phyloP scores from a whole-genome alignment of 2,329 filamentous ascomycete genomes.

The Talaromyces rugulosus region DNA sequence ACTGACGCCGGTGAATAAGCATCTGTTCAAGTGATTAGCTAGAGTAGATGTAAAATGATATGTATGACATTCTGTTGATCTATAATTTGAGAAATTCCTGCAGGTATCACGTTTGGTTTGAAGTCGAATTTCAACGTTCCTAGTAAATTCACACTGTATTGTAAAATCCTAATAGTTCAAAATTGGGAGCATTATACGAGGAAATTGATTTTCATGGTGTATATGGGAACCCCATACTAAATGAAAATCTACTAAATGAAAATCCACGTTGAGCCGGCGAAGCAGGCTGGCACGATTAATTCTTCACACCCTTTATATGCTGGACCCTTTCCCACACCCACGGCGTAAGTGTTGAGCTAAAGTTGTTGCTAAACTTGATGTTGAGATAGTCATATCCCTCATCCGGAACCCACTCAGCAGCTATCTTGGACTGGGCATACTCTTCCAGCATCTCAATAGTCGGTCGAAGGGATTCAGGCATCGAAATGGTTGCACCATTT shows the following conservation, averaged over 20 bases:
- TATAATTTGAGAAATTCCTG: background rate
- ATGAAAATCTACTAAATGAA: too few relatives aligned
- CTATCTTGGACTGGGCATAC: background rate
- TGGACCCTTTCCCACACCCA: slow-evolving; percentile 4
- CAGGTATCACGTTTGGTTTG: too few relatives aligned
- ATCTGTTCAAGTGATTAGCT: slow-evolving; percentile 4
- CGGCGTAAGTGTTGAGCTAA: slow-evolving; percentile 6
- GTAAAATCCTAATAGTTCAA: background rate
- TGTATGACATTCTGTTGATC: background rate
- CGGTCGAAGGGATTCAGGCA: background rate
- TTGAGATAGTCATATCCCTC: background rate
- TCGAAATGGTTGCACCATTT: background rate
- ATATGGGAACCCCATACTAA: too few relatives aligned
- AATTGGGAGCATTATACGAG: too few relatives aligned
- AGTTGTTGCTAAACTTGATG: slow-evolving; percentile 8
- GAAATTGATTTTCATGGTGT: too few relatives aligned
- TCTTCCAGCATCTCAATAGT: background rate
- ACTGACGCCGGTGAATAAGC: slow-evolving; percentile 12
- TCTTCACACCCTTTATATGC: slow-evolving; percentile 3
- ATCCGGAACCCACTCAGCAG: background rate
- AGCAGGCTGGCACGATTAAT: background rate
- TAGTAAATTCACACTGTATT: background rate
- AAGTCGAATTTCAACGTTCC: background rate
- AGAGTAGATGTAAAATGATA: background rate
- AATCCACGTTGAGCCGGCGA: too few relatives aligned